A percentile compares a stretch with the other conserved stretches of the same genome.
phyloP scores from a whole-genome alignment of 75 land plant species.

The Gnetum montanum region DNA sequence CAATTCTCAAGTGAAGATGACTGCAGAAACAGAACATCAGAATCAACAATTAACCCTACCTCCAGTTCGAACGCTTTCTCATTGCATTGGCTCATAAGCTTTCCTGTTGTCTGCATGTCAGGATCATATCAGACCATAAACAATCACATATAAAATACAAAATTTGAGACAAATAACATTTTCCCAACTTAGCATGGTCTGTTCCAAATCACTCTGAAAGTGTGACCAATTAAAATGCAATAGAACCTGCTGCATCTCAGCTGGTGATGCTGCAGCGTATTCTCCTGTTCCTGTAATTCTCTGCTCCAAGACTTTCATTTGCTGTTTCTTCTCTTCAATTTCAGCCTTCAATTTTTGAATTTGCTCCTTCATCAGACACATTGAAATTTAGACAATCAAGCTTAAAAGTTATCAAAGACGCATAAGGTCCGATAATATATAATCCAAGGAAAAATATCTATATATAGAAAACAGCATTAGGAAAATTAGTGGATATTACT shows the following conservation, averaged over 20 bases:
- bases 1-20: background rate
- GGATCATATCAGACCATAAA: background rate
- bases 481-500: background rate
- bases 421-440: too few relatives aligned
- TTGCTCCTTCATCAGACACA: slow-evolving; percentile 43
- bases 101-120: slow-evolving; percentile 60
- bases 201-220: background rate
- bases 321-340: slow-evolving; percentile 71
- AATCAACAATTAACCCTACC: slow-evolving; percentile 25
- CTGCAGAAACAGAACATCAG: background rate
- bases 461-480: background rate
- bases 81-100: slow-evolving; percentile 68
- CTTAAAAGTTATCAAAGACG: too few relatives aligned
- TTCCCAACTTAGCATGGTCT: too few relatives aligned
- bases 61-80: slow-evolving; percentile 93
- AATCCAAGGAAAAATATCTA: background rate
- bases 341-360: slow-evolving; percentile 75
- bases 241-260: slow-evolving; percentile 84
- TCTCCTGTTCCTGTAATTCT: slow-evolving; percentile 55
- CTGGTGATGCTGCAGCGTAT: slow-evolving; percentile 51
- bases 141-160: background rate
- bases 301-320: slow-evolving; percentile 73
- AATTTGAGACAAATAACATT: background rate
- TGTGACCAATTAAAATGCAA: background rate
- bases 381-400: too few relatives aligned